Conservation (phyloP, 768 basidiomycete species). For the Lactarius psammicola region DNA sequence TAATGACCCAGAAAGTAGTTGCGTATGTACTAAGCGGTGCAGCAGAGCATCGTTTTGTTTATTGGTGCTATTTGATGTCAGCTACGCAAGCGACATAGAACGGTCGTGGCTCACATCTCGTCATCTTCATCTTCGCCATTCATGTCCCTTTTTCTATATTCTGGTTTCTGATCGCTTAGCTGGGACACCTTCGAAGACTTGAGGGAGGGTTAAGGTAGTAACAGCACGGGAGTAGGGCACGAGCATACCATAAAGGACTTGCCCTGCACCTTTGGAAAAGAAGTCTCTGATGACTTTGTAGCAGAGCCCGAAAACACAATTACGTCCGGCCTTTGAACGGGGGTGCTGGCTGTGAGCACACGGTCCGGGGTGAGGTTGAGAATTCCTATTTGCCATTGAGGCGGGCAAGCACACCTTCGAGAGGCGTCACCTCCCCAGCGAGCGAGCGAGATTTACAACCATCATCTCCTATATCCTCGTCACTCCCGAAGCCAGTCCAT, state of each 20-base stretch:
- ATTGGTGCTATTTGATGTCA: conserved; percentile 54
- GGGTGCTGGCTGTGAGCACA: conserved; percentile 40
- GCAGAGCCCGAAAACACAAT: conserved; percentile 53
- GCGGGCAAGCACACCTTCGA: conserved; percentile 17
- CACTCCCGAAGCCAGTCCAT: conserved; percentile 41
- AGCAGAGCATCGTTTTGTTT: conserved; percentile 74
- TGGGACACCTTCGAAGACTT: conserved; percentile 80
- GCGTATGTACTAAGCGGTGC: conserved; percentile 77
- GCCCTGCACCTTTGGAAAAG: conserved; percentile 43
- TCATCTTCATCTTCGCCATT: conserved; percentile 50
- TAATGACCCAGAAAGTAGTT: conserved; percentile 71
- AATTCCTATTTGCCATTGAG: not conserved
- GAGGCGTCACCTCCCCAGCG: not conserved
- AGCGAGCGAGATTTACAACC: conserved; percentile 14
- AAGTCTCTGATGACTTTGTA: conserved; percentile 31
- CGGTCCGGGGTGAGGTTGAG: conserved; percentile 37
- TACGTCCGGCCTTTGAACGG: conserved; percentile 42
- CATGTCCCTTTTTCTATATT: conserved; percentile 27
- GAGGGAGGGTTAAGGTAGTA: conserved; percentile 9
- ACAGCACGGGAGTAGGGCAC: not conserved
- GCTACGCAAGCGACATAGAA: conserved; percentile 5
- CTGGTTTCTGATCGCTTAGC: conserved; percentile 38
- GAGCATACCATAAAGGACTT: conserved; percentile 74
- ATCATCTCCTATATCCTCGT: conserved; percentile 14
- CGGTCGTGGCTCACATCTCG: conserved; percentile 45